Conservation (phyloP, 139 green algal species). For the Closterium sp. region DNA sequence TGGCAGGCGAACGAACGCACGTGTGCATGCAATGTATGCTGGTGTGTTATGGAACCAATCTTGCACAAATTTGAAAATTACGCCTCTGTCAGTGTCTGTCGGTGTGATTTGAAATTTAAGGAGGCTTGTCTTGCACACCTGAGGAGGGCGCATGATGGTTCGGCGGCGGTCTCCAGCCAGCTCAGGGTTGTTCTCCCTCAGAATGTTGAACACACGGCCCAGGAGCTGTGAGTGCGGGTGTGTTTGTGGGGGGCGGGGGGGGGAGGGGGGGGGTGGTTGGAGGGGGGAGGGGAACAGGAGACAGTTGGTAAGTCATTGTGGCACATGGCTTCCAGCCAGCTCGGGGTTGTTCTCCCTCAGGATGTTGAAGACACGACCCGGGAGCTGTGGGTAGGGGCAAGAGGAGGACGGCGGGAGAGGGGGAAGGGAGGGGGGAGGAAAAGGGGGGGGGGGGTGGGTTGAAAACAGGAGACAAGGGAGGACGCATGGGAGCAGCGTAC, state of each 20-base stretch:
- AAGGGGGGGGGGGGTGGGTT: not conserved
- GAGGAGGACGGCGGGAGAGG: not conserved
- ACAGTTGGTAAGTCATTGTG: not conserved
- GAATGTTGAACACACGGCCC: slow-evolving; percentile 93
- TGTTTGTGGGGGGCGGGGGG: not conserved
- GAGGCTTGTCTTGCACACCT: not conserved
- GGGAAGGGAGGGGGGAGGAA: not conserved
- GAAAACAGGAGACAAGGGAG: not conserved
- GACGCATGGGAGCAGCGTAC: not conserved
- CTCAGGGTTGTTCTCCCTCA: slow-evolving; percentile 94
- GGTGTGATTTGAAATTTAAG: not conserved
- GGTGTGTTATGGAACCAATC: not conserved
- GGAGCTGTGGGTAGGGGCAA: too few species aligned
- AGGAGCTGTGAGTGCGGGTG: slow-evolving; percentile 43
- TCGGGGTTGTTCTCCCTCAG: too few species aligned
- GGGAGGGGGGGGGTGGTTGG: not conserved
- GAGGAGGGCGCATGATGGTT: slow-evolving; percentile 94
- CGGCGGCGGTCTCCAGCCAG: slow-evolving; percentile 89
- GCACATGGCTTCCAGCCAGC: too few species aligned
- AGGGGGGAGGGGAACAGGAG: not conserved
- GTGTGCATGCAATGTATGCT: not conserved
- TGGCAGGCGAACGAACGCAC: too few species aligned
- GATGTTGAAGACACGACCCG: too few species aligned
- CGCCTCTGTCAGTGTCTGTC: too few species aligned
- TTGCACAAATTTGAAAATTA: not conserved